phyloP scores from a whole-genome alignment of 306 rosid genomes.

The Carpinus viminea region DNA sequence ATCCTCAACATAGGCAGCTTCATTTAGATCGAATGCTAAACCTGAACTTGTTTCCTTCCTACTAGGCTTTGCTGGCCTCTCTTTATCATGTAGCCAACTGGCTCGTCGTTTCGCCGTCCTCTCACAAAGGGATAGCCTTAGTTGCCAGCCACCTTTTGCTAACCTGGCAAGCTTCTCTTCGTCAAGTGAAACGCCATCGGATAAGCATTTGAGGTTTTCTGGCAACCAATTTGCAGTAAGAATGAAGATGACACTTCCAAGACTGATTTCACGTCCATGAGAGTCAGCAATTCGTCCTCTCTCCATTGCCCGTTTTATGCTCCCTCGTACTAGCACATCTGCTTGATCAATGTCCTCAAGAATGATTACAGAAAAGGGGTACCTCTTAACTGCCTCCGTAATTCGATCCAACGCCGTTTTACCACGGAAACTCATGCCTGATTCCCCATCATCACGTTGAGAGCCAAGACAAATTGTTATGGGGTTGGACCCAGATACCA shows the following conservation, averaged over 20 bases:
- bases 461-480: conserved; percentile 60
- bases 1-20: conserved; percentile 64
- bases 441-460: conserved; percentile 55
- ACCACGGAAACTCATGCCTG: conserved; percentile 68
- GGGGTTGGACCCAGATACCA: conserved; percentile 69
- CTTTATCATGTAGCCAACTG: conserved; percentile 57
- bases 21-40: conserved; percentile 79
- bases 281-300: conserved; percentile 81
- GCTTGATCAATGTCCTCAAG: conserved; percentile 86
- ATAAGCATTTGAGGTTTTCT: conserved; percentile 58
- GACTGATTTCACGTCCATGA: conserved; percentile 88
- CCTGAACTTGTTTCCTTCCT: conserved; percentile 49
- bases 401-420: conserved; percentile 80
- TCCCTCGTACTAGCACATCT: conserved; percentile 54
- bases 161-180: conserved; percentile 64
- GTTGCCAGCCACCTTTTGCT: conserved; percentile 66
- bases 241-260: conserved; percentile 75
- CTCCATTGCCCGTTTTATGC: conserved; percentile 81
- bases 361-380: conserved; percentile 76
- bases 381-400: conserved; percentile 77
- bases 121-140: conserved; percentile 58
- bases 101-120: conserved; percentile 68
- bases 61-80: conserved; percentile 58
- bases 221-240: conserved; percentile 85
- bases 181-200: conserved; percentile 43